Evolutionary conservation across 1,139 yeast genomes (phyloP), one percentile per base, ranked within the genome.

Genomic region (Hansenula sp.): DNA sequence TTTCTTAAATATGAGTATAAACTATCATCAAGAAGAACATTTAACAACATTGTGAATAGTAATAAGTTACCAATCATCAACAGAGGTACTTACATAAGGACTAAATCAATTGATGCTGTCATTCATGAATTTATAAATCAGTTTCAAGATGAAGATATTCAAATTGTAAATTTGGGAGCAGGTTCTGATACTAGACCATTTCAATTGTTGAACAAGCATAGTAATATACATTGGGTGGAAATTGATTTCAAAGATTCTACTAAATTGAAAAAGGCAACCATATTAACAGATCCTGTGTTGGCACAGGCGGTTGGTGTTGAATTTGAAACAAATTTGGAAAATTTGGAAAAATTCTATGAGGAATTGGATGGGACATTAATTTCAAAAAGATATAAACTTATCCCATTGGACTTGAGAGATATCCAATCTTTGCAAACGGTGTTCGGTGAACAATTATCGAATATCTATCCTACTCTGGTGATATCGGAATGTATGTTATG

Each of bases 121-220:
- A 63, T 88, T 1, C 67, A 71, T 1, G 57, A 62, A 31, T 88
- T 86, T 53, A 49, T 86, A 4, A 48, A 50, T 2, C 59, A 61
- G 29, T 61, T 63, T 43, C 42, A 47, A 2, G 49, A 47, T 2
- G 53, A 52, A 2, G 37, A 45, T 6, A 67, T 78, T 40, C 96
- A 90, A 59, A 76, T 93, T 11, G 65, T 93, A 0, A 89, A 94
- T 5, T 64, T 93, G 19, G 99, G 99, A 0, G 88, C 97, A n/a
- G 99, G 99, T 1, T 86, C 95, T n/a, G 99, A 93, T 62, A 82
- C 97, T 1, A 65, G 98, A 47, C 74, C 78, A 7, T 87, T 88
- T 57, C 62, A 69, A 6, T 46, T 80, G 3, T 61, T 86, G 38
- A 54, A 44, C 3, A 33, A 43, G 28, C 29, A 49, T 17, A 41